phyloP scores from a whole-genome alignment of 2,329 filamentous ascomycete genomes.

The Arthrinium phaeospermum region DNA sequence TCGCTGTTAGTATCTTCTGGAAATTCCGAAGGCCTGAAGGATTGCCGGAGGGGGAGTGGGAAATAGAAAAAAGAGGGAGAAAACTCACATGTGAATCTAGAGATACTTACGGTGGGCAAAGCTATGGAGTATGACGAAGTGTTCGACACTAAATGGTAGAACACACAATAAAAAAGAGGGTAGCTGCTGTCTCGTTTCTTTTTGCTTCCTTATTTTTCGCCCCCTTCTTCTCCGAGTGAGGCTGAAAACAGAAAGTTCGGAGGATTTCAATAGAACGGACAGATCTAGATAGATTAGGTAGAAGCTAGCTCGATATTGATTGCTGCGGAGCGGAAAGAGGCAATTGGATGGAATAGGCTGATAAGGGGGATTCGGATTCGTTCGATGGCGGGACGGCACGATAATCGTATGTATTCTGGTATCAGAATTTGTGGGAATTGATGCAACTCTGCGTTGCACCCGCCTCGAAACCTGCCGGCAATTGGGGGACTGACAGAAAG shows the following conservation, averaged over 20 bases:
- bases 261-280: neutral
- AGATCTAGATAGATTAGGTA: neutral
- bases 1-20: conserved; percentile 4
- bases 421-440: conserved; percentile 14
- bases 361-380: conserved; percentile 8
- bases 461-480: conserved; percentile 2
- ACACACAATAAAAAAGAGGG: neutral
- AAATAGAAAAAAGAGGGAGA: neutral
- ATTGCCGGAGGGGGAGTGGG: neutral
- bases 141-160: conserved; percentile 2
- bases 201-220: neutral
- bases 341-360: neutral
- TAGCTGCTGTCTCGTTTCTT: neutral
- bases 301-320: neutral
- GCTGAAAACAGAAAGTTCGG: neutral
- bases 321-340: neutral
- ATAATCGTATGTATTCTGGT: conserved; percentile 15
- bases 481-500: neutral
- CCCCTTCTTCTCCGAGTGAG: neutral
- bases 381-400: conserved; percentile 3
- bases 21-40: too few species aligned
- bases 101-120: neutral
- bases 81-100: conserved; percentile 13
- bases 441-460: conserved; percentile 11
- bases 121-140: neutral